These are phyloP conservation scores for Globisporangium sylvaticum DNA, from an alignment of 352 stramenopile species.

Conservation along the genomic window DNA sequence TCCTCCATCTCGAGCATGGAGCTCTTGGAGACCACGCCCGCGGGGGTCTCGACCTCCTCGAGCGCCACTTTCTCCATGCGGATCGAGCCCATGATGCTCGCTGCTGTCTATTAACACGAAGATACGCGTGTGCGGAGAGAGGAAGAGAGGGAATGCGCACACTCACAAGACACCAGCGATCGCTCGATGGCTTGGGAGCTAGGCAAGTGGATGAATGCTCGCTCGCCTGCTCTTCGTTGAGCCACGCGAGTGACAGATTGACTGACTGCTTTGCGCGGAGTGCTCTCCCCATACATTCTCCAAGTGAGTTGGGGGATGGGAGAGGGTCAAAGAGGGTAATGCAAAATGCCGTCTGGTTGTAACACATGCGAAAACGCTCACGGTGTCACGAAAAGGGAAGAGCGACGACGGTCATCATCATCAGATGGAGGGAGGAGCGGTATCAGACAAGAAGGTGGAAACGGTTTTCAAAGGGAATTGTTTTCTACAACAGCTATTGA, in stretches of 20 bases:
- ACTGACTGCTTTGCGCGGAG: not conserved
- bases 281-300: not conserved
- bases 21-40: constrained; percentile 14
- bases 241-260: not conserved
- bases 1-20: constrained; percentile 19
- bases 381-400: not conserved
- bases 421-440: not conserved
- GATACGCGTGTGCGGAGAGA: not conserved
- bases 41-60: constrained; percentile 18
- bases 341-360: not conserved
- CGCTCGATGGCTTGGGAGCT: not conserved
- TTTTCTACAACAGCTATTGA: too few relatives aligned
- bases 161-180: not conserved
- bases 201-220: constrained; percentile 4
- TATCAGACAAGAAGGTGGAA: not conserved
- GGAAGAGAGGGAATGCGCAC: constrained; percentile 1
- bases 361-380: constrained; percentile 3
- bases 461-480: too few relatives aligned
- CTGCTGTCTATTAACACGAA: not conserved
- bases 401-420: not conserved
- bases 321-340: constrained; percentile 5
- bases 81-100: constrained; percentile 12
- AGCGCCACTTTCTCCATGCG: constrained; percentile 23
- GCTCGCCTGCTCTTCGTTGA: not conserved
- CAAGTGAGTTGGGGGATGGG: constrained; percentile 3